Evolutionary conservation across 2,329 filamentous ascomycete species (phyloP), one percentile per base, ranked within the genome.

Genomic region (Dactylonectria estremocensis): DNA sequence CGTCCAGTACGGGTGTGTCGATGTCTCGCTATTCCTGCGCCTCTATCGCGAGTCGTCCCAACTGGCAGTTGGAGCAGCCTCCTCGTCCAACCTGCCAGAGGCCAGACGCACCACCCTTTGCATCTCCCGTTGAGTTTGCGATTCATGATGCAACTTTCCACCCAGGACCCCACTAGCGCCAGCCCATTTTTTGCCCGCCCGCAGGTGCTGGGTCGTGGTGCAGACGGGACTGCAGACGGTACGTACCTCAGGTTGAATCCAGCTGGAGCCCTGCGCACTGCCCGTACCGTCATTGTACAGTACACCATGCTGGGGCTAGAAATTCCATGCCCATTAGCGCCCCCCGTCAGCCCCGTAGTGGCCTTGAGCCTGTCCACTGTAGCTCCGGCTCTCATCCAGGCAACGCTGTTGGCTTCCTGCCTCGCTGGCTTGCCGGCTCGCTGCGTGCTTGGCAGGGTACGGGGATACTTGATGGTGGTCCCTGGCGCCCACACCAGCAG

Each of bases 271-370:
- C 57, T 68, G 52, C 66, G 35, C 66, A 61, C 33, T 60, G 63
- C 56, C 56, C 50, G 63, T 59, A 56, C 64, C 53, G 64, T 28
- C 50, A 65, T 65, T 18, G 63, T 61, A 61, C 64, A 46, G 56
- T 43, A 57, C 56, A 50, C 63, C 24, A 28, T 28, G 24, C 52
- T 66, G 49, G 52, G 52, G 63, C 63, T 61, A 66, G 64, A 66
- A 66, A 66, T 66, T 66, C 64, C 57, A 66, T 61, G 64, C 28
- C 58, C 55, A 61, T 66, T 66, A 66, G 63, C 63, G 61, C 49
- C 64, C 64, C 72, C 72, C 65, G 72, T 71, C 71, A 74, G 71
- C 72, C 73, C 69, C 72, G 66, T 72, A 62, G 70, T 70, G 66
- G 68, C 70, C 67, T 74, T 70, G 67, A 59, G 62, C 62, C 62